These are phyloP conservation scores for Novakomyces olei DNA, from an alignment of 805 yeast genomes.

Conservation along the genomic window DNA sequence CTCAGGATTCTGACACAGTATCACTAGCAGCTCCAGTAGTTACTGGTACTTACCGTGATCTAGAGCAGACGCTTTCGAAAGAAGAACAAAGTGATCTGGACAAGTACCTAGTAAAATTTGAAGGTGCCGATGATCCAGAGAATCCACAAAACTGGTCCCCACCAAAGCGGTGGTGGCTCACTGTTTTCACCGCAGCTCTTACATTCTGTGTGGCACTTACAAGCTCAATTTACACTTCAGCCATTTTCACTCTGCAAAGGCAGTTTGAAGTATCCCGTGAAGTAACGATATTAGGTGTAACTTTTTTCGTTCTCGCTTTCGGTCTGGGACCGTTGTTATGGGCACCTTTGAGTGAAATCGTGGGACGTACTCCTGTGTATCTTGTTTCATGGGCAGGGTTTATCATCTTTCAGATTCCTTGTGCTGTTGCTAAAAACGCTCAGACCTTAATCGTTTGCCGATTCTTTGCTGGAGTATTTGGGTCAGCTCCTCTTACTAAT, in stretches of 20 bases:
- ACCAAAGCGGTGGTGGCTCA: conserved; percentile 20
- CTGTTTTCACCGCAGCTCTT: conserved; percentile 11
- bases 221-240: too few relatives aligned
- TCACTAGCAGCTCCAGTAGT: too few relatives aligned
- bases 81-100: too few relatives aligned
- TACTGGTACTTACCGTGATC: too few relatives aligned
- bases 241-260: too few relatives aligned
- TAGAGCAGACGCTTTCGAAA: too few relatives aligned
- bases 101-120: conserved; percentile 10
- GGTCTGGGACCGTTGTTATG: conserved; percentile 10
- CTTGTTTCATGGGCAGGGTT: conserved; percentile 49
- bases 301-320: conserved; percentile 9
- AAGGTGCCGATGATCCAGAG: conserved; percentile 16
- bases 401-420: conserved; percentile 61
- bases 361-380: conserved; percentile 16
- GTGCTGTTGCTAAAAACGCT: conserved; percentile 31
- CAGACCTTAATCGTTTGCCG: conserved; percentile 28
- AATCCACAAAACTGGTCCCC: conserved; percentile 19
- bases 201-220: conserved; percentile 6
- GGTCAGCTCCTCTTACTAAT: conserved; percentile 20
- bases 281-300: conserved; percentile 7
- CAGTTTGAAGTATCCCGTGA: conserved; percentile 4
- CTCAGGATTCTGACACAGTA: too few relatives aligned
- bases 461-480: conserved; percentile 32
- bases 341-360: conserved; percentile 9